A percentile compares a stretch with the other conserved stretches of the same genome.
phyloP scores from a whole-genome alignment of 768 basidiomycete species.

The Cubamyces lactineus region DNA sequence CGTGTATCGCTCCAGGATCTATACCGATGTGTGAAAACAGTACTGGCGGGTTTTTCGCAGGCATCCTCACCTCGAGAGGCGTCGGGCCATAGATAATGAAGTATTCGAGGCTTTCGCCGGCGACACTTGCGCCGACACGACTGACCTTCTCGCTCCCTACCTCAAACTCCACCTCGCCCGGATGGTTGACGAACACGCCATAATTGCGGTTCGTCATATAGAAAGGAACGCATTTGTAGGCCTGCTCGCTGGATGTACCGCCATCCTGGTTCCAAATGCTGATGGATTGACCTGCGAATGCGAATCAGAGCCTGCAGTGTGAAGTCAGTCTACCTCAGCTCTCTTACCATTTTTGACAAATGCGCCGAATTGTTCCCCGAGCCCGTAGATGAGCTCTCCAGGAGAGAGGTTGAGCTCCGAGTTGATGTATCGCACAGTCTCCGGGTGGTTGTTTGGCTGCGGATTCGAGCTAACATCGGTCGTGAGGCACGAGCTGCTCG shows the following conservation, averaged over 20 bases:
- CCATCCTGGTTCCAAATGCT: slow-evolving; percentile 78
- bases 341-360: slow-evolving; percentile 73
- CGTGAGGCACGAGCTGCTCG: slow-evolving; percentile 58
- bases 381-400: slow-evolving; percentile 72
- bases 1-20: slow-evolving; percentile 66
- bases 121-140: slow-evolving; percentile 66
- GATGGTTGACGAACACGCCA: slow-evolving; percentile 76
- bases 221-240: slow-evolving; percentile 70
- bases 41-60: not conserved
- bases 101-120: slow-evolving; percentile 66
- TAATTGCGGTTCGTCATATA: slow-evolving; percentile 73
- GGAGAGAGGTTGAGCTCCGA: slow-evolving; percentile 68
- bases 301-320: not conserved
- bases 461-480: slow-evolving; percentile 65
- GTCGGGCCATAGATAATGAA: slow-evolving; percentile 72
- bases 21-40: not conserved
- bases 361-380: slow-evolving; percentile 76
- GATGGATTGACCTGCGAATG: slow-evolving; percentile 52
- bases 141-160: slow-evolving; percentile 68
- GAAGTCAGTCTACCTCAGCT: not conserved
- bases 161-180: slow-evolving; percentile 77
- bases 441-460: slow-evolving; percentile 45
- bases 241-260: slow-evolving; percentile 70
- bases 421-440: slow-evolving; percentile 50
- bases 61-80: slow-evolving; percentile 55